Evolutionary conservation across 306 rosid genomes (phyloP), one percentile per base, ranked within the genome.

Genomic region (Fragaria ananassa): DNA sequence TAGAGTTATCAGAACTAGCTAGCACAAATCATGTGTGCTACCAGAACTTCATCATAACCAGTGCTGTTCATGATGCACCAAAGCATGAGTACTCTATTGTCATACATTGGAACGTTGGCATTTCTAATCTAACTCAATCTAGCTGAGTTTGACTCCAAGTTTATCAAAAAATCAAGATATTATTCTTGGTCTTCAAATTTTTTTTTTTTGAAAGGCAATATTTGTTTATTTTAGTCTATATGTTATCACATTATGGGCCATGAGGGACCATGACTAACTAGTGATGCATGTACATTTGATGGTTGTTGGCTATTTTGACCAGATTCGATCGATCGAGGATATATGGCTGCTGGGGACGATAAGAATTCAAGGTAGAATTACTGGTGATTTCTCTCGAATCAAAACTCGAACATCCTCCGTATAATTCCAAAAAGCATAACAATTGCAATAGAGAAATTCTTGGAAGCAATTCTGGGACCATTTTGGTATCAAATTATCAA

Each of bases 361-460:
- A 8, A 12, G 69, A 35, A 42, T 39, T 8, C 45, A 8, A 35
- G 23, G 13, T 8, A 0, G 44, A 34, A 63, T 64, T 14, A 35
- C 46, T 34, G 45, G 45, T 34, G 68, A 25, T 58, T 25, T 58
- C 15, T 17, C 10, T 58, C 64, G 27, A 3, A 57, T 25, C 64
- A 25, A 6, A 23, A 21, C 11, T 50, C 31, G 17, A 31, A 27
- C 21, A 37, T 21, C 50, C 42, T 39, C 27, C 19, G 27, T 47
- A 37, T 62, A 64, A 45, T 27, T 75, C 83, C 81, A 65, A 79
- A 31, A 57, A 29, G n/a, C n/a, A 39, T 4, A 17, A 2, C 29
- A 39, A 29, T 56, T 5, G 61, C 54, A 13, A 69, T 42, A 12
- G 71, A 10, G 47, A 51, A n/a, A 74, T 34, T 42, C 49, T 56